Conservation (phyloP, 2,329 filamentous ascomycete genomes). For the Hymenoscyphus occultus region DNA sequence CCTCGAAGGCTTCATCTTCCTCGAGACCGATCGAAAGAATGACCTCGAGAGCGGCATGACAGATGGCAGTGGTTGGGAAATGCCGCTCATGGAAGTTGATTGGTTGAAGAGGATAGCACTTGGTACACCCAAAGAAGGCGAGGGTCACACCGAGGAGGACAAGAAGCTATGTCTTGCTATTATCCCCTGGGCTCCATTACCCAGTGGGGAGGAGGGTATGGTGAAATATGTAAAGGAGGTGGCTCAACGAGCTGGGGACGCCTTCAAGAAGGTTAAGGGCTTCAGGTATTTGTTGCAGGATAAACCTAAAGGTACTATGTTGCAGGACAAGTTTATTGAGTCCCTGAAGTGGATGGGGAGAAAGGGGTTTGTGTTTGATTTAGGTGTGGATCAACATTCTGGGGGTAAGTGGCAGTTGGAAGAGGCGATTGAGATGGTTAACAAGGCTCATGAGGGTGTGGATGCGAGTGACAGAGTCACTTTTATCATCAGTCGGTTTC, state of each 20-base stretch:
- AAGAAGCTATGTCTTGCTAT: constrained; percentile 62
- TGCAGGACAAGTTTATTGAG: constrained; percentile 62
- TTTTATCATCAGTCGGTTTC: constrained; percentile 35
- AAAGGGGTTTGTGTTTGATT: constrained; percentile 69
- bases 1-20: constrained; percentile 71
- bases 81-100: constrained; percentile 68
- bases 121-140: constrained; percentile 53
- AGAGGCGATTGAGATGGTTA: constrained; percentile 68
- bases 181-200: constrained; percentile 83
- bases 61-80: constrained; percentile 58
- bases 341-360: constrained; percentile 62
- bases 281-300: constrained; percentile 83
- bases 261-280: constrained; percentile 67
- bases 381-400: constrained; percentile 78
- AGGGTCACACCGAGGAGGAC: constrained; percentile 55
- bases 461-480: constrained; percentile 53
- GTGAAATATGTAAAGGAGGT: constrained; percentile 63
- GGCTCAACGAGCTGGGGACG: constrained; percentile 56
- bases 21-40: constrained; percentile 77
- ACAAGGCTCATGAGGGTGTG: constrained; percentile 60
- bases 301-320: constrained; percentile 63
- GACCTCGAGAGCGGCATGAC: constrained; percentile 47
- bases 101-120: constrained; percentile 65
- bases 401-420: constrained; percentile 72
- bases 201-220: constrained; percentile 59